These are phyloP conservation scores for Solanum chmielewskii DNA, from an alignment of 257 asterid genomes.

Conservation along the genomic window DNA sequence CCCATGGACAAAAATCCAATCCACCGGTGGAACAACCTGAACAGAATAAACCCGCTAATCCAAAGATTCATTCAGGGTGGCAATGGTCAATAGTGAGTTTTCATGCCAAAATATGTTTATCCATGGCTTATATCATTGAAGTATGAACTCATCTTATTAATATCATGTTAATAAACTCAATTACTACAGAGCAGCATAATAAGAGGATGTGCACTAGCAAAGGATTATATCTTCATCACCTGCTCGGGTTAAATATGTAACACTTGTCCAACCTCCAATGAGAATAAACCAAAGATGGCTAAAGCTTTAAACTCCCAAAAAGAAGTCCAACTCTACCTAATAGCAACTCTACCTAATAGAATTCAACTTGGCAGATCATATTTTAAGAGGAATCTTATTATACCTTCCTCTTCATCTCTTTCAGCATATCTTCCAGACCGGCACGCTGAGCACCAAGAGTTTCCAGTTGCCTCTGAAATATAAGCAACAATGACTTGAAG, in stretches of 20 bases:
- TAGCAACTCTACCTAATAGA: not conserved
- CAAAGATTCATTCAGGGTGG: not conserved
- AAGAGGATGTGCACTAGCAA: not conserved
- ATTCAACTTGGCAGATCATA: not conserved
- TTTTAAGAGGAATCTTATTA: not conserved
- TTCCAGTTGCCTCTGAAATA: constrained; percentile 8
- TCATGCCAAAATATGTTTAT: not conserved
- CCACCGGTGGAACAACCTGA: not conserved
- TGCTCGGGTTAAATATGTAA: not conserved
- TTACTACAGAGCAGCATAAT: not conserved
- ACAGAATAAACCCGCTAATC: not conserved
- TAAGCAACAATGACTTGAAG: not conserved
- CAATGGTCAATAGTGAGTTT: not conserved
- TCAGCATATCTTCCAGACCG: constrained; percentile 15
- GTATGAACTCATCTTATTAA: not conserved
- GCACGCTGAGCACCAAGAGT: constrained; percentile 16
- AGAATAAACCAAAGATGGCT: not conserved
- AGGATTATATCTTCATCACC: not conserved
- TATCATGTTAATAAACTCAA: not conserved
- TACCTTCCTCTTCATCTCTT: constrained; percentile 19
- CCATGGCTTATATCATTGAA: not conserved
- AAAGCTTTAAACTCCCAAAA: not conserved
- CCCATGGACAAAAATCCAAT: not conserved
- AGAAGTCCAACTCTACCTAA: not conserved
- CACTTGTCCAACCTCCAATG: not conserved